Evolutionary conservation across 2,329 filamentous ascomycete species (phyloP).

Genomic region (Cylindrodendrum hubeiense): DNA sequence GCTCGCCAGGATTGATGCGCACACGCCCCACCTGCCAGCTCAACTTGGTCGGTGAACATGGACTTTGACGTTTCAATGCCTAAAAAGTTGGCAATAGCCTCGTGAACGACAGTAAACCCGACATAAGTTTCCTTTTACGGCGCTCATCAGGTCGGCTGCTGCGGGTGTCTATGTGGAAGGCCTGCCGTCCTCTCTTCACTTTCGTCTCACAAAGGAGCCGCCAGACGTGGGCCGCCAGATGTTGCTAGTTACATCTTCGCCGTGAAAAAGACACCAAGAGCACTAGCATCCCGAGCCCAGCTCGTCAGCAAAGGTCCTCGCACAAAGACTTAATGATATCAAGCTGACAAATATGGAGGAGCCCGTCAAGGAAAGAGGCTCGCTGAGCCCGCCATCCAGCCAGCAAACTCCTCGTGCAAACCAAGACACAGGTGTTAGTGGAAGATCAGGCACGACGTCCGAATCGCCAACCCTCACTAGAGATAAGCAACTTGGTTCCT

Average conservation of each 20-base stretch:
- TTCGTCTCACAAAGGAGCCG: not conserved
- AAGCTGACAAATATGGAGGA: conserved; percentile 9
- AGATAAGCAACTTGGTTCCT: conserved; percentile 19
- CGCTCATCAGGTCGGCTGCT: not conserved
- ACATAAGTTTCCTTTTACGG: not conserved
- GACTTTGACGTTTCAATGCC: not conserved
- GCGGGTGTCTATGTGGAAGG: not conserved
- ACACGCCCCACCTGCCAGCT: conserved; percentile 28
- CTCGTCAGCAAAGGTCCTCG: not conserved
- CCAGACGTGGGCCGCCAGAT: not conserved
- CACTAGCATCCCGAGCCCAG: not conserved
- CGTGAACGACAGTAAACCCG: not conserved
- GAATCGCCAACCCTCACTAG: conserved; percentile 18
- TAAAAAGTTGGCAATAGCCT: not conserved
- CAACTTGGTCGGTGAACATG: not conserved
- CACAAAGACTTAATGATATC: not conserved
- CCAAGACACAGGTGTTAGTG: conserved; percentile 10
- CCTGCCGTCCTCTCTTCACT: not conserved
- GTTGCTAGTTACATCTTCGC: not conserved
- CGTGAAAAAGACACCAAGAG: not conserved
- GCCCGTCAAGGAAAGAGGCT: not conserved
- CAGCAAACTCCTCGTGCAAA: conserved; percentile 14
- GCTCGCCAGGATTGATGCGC: conserved; percentile 13
- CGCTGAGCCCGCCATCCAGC: conserved; percentile 9
- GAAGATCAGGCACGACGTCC: conserved; percentile 19